phyloP scores from a whole-genome alignment of 441 rosid species.

The Erodium trifolium region DNA sequence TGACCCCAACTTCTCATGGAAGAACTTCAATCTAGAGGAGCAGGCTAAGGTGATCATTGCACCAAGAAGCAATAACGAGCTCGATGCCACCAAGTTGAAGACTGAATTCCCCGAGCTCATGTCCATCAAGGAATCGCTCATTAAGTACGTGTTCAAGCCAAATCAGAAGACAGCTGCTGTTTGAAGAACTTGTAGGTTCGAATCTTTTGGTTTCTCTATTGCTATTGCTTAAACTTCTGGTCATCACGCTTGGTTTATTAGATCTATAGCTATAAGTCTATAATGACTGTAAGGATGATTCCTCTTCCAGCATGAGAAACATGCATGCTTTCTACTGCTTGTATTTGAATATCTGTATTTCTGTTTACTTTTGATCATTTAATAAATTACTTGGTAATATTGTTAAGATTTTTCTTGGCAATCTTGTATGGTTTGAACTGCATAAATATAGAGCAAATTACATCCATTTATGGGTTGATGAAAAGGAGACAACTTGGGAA shows the following conservation, averaged over 20 bases:
- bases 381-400: not conserved
- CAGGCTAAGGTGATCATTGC: constrained; percentile 86
- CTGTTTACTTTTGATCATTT: not conserved
- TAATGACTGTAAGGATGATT: no score
- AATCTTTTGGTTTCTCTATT: not conserved
- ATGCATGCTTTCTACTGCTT: not conserved
- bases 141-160: constrained; percentile 27
- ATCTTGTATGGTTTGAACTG: no score
- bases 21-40: constrained; percentile 75
- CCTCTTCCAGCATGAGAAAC: no score
- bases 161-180: constrained; percentile 38
- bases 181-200: constrained; percentile 14
- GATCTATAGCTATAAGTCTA: no score
- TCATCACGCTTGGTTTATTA: no score
- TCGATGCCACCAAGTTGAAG: constrained; percentile 63
- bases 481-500: no score
- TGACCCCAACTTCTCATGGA: constrained; percentile 63
- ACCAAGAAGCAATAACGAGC: constrained; percentile 93
- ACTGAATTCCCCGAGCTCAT: constrained; percentile 69
- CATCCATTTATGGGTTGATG: no score
- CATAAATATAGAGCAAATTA: no score
- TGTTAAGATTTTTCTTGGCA: no score
- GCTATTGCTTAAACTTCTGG: not conserved
- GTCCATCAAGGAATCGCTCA: constrained; percentile 71
- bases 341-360: not conserved